Percentiles rank a stretch among this genome's conserved stretches.
Evolutionary conservation across 768 basidiomycete genomes (phyloP).

Genomic region (Termitomyces sp.): DNA sequence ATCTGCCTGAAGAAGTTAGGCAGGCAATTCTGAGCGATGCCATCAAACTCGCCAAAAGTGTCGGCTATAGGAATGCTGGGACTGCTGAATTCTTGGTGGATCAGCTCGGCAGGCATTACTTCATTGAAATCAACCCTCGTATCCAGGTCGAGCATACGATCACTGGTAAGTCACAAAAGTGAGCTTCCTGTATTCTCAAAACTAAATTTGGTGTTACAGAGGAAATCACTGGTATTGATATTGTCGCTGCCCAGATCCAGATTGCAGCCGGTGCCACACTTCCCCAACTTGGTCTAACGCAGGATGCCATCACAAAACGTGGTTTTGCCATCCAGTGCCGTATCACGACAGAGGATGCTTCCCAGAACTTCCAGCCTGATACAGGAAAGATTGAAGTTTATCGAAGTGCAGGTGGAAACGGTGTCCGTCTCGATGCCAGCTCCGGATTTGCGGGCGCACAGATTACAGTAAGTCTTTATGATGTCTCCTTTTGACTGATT

Average conservation of each 20-base stretch:
- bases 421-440: slow-evolving; percentile 92
- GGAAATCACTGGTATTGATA: slow-evolving; percentile 99
- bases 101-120: slow-evolving; percentile 93
- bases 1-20: slow-evolving; percentile 86
- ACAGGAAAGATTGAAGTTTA: slow-evolving; percentile 99
- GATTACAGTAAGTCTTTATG: slow-evolving; percentile 64
- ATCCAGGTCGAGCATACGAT: slow-evolving; percentile 99
- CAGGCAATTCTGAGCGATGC: slow-evolving; percentile 87
- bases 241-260: slow-evolving; percentile 98
- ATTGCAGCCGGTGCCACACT: slow-evolving; percentile 98
- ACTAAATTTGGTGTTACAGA: slow-evolving; percentile 42
- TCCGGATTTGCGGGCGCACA: slow-evolving; percentile 99
- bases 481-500: not conserved
- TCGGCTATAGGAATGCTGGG: slow-evolving; percentile 94
- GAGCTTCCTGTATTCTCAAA: not conserved
- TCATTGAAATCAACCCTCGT: slow-evolving; percentile 99
- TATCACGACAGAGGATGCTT: slow-evolving; percentile 95
- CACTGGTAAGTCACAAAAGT: slow-evolving; percentile 58
- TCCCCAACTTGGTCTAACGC: slow-evolving; percentile 90
- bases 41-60: slow-evolving; percentile 90
- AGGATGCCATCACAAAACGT: slow-evolving; percentile 92
- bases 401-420: slow-evolving; percentile 97
- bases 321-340: slow-evolving; percentile 99
- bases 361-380: slow-evolving; percentile 92
- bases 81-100: slow-evolving; percentile 99